Conservation (phyloP, 805 yeast species). For the Metschnikowia kofuensis region DNA sequence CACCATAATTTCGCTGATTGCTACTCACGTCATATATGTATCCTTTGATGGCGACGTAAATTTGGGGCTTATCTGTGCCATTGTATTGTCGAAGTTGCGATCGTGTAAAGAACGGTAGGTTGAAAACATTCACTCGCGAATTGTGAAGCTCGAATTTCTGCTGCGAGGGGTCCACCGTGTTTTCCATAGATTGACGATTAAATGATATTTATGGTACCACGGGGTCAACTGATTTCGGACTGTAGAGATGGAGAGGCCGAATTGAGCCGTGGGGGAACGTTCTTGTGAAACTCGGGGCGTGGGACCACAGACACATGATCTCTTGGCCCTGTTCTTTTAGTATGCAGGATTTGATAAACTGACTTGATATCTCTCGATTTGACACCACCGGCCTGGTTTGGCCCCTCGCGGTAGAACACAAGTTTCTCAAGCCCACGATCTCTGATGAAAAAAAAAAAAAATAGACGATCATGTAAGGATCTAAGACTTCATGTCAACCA, state of each 20-base stretch:
- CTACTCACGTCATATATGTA: slow-evolving; percentile 72
- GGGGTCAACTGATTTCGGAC: not conserved
- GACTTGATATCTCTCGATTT: too few species aligned
- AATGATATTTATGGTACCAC: not conserved
- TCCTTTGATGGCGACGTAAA: slow-evolving; percentile 77
- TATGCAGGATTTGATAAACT: too few species aligned
- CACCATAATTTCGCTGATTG: slow-evolving; percentile 69
- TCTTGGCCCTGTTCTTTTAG: too few species aligned
- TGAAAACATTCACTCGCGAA: slow-evolving; percentile 26
- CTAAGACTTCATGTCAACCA: too few species aligned
- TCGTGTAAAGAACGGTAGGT: slow-evolving; percentile 34
- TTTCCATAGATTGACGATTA: slow-evolving; percentile 5
- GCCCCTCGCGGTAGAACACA: too few species aligned
- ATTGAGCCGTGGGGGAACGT: not conserved
- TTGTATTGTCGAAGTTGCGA: slow-evolving; percentile 31
- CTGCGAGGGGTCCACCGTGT: slow-evolving; percentile 4
- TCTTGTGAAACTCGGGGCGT: not conserved
- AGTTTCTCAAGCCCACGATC: too few species aligned
- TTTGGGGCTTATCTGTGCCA: slow-evolving; percentile 31
- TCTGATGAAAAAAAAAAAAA: too few species aligned
- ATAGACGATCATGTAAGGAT: too few species aligned
- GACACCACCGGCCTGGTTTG: too few species aligned
- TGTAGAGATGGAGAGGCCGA: not conserved
- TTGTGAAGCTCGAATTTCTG: slow-evolving; percentile 29
- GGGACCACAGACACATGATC: not conserved